Conservation (phyloP, 1,284 basidiomycete genomes). For the Gastroboletus turbinatus region DNA sequence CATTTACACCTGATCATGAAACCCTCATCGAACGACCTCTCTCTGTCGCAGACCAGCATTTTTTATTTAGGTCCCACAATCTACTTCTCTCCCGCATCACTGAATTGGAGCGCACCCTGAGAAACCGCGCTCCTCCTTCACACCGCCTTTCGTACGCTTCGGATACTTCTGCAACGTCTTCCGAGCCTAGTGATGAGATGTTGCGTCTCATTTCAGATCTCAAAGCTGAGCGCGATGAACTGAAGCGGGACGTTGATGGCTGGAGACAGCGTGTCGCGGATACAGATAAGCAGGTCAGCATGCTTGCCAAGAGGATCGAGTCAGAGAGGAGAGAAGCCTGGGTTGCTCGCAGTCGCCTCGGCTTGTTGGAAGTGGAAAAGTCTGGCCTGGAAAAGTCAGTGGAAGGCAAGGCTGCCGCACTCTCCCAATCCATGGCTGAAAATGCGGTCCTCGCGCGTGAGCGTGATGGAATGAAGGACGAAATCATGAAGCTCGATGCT, state of each 20-base stretch:
- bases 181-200: conserved; percentile 71
- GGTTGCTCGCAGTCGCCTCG: conserved; percentile 65
- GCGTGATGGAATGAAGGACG: conserved; percentile 34
- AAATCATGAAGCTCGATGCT: conserved; percentile 35
- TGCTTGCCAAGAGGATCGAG: conserved; percentile 64
- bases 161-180: conserved; percentile 40
- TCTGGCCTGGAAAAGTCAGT: conserved; percentile 47
- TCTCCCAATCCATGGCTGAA: conserved; percentile 36
- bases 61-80: conserved; percentile 78
- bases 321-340: conserved; percentile 71
- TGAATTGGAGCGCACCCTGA: conserved; percentile 71
- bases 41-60: conserved; percentile 69
- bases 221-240: conserved; percentile 75
- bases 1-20: conserved; percentile 40
- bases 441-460: conserved; percentile 34
- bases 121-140: conserved; percentile 47
- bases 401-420: conserved; percentile 39
- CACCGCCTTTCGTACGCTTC: conserved; percentile 56
- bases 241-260: conserved; percentile 73
- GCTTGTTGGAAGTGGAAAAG: conserved; percentile 67
- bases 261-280: conserved; percentile 71
- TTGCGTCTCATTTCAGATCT: conserved; percentile 69
- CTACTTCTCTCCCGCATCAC: conserved; percentile 76
- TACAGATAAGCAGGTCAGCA: conserved; percentile 58
- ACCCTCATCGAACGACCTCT: conserved; percentile 47